phyloP scores from a whole-genome alignment of 805 yeast species.

The Monosporozyma aerobia region DNA sequence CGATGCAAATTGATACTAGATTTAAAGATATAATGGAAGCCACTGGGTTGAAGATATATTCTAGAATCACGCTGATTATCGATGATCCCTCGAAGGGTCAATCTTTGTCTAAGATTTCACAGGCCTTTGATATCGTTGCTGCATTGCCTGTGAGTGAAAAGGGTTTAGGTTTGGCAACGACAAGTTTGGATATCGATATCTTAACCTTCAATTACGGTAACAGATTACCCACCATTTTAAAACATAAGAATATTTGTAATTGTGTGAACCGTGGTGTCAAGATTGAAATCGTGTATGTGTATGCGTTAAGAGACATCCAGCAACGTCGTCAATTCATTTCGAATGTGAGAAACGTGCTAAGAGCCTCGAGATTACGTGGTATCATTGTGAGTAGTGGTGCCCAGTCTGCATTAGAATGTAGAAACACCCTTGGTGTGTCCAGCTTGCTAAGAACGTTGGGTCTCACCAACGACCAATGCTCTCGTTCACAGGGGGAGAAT shows the following conservation, averaged over 20 bases:
- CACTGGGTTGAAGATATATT: constrained; percentile 41
- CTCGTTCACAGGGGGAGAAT: constrained; percentile 46
- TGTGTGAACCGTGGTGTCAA: constrained; percentile 77
- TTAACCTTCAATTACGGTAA: constrained; percentile 60
- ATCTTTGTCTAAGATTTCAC: constrained; percentile 29
- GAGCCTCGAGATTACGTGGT: constrained; percentile 79
- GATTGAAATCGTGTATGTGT: constrained; percentile 66
- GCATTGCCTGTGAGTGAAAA: constrained; percentile 74
- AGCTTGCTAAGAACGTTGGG: constrained; percentile 64
- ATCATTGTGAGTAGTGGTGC: constrained; percentile 76
- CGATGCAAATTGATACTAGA: constrained; percentile 29
- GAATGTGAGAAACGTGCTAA: constrained; percentile 61
- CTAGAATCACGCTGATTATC: constrained; percentile 66
- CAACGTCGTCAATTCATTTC: constrained; percentile 56
- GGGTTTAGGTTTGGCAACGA: constrained; percentile 63
- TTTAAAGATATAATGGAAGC: constrained; percentile 25
- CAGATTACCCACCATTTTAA: constrained; percentile 65
- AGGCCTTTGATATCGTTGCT: constrained; percentile 66
- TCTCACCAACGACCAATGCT: constrained; percentile 52
- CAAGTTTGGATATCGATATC: constrained; percentile 72
- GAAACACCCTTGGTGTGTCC: constrained; percentile 61
- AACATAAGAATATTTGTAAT: constrained; percentile 75
- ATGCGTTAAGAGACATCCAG: constrained; percentile 36
- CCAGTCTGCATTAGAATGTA: constrained; percentile 40
- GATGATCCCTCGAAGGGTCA: constrained; percentile 74